Base-by-base conservation (phyloP, 208 protist genomes). In the Acanthamoeba polyphaga region DNA sequence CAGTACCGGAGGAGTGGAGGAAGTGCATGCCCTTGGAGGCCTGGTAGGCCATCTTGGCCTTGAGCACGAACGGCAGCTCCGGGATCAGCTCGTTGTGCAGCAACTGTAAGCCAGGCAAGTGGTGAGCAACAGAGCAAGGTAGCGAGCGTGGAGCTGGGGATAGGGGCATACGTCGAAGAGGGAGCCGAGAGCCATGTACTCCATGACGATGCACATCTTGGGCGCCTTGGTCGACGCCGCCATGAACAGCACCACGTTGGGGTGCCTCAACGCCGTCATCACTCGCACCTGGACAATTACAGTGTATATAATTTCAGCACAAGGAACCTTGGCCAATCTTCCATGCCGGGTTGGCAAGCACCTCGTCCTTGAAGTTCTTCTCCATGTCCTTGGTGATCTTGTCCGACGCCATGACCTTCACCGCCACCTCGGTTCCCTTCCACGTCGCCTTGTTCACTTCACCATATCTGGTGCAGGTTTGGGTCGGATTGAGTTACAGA, bases 161-260 rank as follows among this genome's bases (percentile, higher is more conserved):
- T 12, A 19, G n/a, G 29, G 8, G 13, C 10, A 8, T 5, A 29
- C 80, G 7, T 88, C 80, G 53, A 43, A 88, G 80, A 92, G 87
- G 13, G 55, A 76, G 62, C 87, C 87, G 38, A 76, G 55, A 34
- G 87, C 32, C 87, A 92, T 92, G 62, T 49, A 76, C 60, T 92
- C 87, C 62, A 68, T 92, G 62, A 92, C 87, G 49, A 92, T 92
- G 62, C 62, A 68, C 87, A 92, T 92, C 62, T 92, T 68, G 55
- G 62, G 62, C 53, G 55, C 87, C 24, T 68, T 92, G 43, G 88
- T 85, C 22, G 94, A 97, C 24, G 89, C 96, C 12, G 94, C 96
- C 68, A 97, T 96, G 84, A 96, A 97, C 5, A 97, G 93, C 24
- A 96, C 95, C 15, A 97, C 68, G 94, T 97, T 97, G 53, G 96